Percentiles rank a stretch among this genome's conserved stretches.
Conservation (phyloP, 2,329 filamentous ascomycete species). For the Monosporascus sp. region DNA sequence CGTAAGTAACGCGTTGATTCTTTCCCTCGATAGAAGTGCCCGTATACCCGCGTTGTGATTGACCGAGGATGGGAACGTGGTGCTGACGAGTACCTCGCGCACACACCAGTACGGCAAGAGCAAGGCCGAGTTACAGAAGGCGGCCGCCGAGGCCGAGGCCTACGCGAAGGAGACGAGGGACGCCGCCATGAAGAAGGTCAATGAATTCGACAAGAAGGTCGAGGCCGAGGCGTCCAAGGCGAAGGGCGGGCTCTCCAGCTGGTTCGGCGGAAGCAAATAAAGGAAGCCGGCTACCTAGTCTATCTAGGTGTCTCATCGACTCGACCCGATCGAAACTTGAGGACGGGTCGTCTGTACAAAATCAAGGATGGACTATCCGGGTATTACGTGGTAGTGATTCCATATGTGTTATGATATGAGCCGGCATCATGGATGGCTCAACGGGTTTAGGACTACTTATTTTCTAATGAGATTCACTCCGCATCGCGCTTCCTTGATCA, state of each 20-base stretch:
- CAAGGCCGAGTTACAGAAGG: constrained; percentile 55
- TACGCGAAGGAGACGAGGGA: constrained; percentile 60
- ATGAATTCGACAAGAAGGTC: constrained; percentile 78
- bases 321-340: background rate
- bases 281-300: constrained; percentile 7
- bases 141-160: constrained; percentile 55
- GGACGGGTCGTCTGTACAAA: no score
- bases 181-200: constrained; percentile 65
- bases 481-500: no score
- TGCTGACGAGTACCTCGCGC: background rate
- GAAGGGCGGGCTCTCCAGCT: constrained; percentile 77
- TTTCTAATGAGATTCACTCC: no score
- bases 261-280: constrained; percentile 67
- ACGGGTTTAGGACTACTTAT: no score
- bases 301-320: background rate
- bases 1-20: constrained; percentile 43
- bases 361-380: no score
- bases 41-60: no score
- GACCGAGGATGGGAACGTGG: background rate
- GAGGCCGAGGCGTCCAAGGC: constrained; percentile 74
- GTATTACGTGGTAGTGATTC: no score
- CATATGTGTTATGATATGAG: no score
- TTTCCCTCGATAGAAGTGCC: background rate
- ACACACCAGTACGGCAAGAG: constrained; percentile 52
- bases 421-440: no score